Conservation (phyloP, 208 protist genomes). For the Trypanosoma mega region DNA sequence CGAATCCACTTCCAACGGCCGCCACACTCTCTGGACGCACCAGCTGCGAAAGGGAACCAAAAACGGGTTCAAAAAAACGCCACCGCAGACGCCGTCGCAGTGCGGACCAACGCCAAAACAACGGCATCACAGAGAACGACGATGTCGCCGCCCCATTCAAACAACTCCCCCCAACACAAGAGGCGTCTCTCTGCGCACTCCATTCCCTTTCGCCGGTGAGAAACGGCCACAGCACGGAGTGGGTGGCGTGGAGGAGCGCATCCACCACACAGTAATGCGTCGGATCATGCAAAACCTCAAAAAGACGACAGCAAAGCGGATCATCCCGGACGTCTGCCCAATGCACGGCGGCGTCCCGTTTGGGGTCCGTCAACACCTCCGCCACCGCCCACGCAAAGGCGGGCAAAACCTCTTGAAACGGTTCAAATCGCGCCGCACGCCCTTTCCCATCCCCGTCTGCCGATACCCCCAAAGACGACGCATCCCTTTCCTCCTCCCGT, state of each 20-base stretch:
- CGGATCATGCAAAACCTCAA: slow-evolving; percentile 20
- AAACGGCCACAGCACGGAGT: slow-evolving; percentile 22
- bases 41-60: slow-evolving; percentile 22
- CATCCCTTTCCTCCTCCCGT: neutral
- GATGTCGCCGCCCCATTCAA: neutral
- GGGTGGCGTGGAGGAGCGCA: slow-evolving; percentile 17
- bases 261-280: slow-evolving; percentile 22
- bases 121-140: neutral
- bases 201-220: slow-evolving; percentile 11
- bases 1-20: slow-evolving; percentile 14
- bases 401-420: neutral
- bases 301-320: slow-evolving; percentile 7
- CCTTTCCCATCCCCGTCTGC: neutral
- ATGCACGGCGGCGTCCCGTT: slow-evolving; percentile 2
- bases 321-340: slow-evolving; percentile 11
- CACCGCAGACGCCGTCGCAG: slow-evolving; percentile 16
- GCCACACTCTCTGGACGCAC: slow-evolving; percentile 18
- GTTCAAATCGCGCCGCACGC: neutral
- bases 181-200: no score
- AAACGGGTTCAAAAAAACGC: slow-evolving; percentile 21
- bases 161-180: neutral
- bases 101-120: slow-evolving; percentile 19
- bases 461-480: no score
- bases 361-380: slow-evolving; percentile 9
- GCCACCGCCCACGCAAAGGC: slow-evolving; percentile 12